A percentile compares a stretch with the other conserved stretches of the same genome.
Evolutionary conservation across 2,329 filamentous ascomycete species (phyloP).

Genomic region (Zopfia rhizophila): DNA sequence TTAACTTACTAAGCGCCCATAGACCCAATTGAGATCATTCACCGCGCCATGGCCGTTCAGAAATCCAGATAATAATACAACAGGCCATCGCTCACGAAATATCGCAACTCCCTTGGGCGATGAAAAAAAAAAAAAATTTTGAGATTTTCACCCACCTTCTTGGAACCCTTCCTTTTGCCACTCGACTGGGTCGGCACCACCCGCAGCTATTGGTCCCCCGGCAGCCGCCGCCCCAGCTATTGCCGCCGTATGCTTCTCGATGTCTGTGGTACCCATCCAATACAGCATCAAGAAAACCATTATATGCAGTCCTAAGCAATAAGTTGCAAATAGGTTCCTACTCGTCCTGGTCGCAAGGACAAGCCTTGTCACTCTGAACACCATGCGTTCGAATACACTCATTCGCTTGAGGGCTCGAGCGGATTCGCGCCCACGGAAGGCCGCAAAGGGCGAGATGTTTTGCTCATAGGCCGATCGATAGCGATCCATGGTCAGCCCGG

Average conservation of each 20-base stretch:
- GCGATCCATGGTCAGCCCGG: conserved; percentile 78
- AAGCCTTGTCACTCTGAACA: conserved; percentile 91
- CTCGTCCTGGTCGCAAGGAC: conserved; percentile 90
- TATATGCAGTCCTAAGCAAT: conserved; percentile 88
- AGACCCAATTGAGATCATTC: conserved; percentile 5
- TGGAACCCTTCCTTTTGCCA: conserved; percentile 53
- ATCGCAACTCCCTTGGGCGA: neutral
- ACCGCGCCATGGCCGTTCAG: neutral
- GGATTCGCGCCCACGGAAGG: conserved; percentile 93
- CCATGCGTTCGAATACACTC: conserved; percentile 87
- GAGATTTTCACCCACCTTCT: conserved; percentile 26
- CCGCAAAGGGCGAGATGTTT: conserved; percentile 94
- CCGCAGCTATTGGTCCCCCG: conserved; percentile 41
- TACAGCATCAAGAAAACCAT: conserved; percentile 89
- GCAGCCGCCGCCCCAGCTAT: conserved; percentile 38
- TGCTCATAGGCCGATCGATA: conserved; percentile 95
- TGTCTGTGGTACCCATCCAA: conserved; percentile 77
- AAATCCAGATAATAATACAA: conserved; percentile 4
- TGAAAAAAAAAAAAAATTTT: conserved; percentile 1
- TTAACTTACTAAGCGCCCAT: conserved; percentile 12
- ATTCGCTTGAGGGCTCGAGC: conserved; percentile 91
- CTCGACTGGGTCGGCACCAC: conserved; percentile 34
- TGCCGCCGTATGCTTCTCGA: conserved; percentile 66
- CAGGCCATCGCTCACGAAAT: neutral
- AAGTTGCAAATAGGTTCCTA: conserved; percentile 91